Evolutionary conservation across 306 rosid genomes (phyloP).

Genomic region (Sphenostylis stenocarpa): DNA sequence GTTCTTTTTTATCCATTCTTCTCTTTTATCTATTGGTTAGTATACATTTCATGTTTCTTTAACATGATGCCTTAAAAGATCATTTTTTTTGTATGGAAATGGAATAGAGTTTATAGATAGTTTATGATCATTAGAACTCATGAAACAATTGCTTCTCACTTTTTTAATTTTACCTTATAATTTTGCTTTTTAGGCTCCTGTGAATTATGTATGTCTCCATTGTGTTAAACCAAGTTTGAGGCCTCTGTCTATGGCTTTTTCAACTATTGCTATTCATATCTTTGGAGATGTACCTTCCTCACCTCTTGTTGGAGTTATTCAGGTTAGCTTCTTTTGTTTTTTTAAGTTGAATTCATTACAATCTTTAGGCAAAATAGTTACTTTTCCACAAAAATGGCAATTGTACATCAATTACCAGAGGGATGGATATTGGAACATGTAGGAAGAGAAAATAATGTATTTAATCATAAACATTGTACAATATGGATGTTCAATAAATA

Average conservation of each 20-base stretch:
- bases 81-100: not conserved
- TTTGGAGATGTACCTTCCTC: conserved; percentile 95
- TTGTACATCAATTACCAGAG: not conserved
- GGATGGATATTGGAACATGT: no score
- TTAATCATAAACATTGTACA: not conserved
- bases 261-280: conserved; percentile 83
- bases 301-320: conserved; percentile 81
- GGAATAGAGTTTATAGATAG: not conserved
- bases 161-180: not conserved
- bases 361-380: not conserved
- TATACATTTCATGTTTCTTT: not conserved
- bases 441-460: not conserved
- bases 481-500: not conserved
- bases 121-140: not conserved
- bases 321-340: conserved; percentile 64
- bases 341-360: not conserved
- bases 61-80: not conserved
- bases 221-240: conserved; percentile 82
- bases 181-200: conserved; percentile 71
- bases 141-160: not conserved
- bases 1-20: not conserved
- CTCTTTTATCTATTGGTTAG: not conserved
- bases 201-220: conserved; percentile 77
- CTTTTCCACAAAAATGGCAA: not conserved
- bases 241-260: conserved; percentile 90